A percentile compares a stretch with the other conserved stretches of the same genome.
Evolutionary conservation across 495 filamentous ascomycete genomes (phyloP).

Genomic region (Echria macrotheca): DNA sequence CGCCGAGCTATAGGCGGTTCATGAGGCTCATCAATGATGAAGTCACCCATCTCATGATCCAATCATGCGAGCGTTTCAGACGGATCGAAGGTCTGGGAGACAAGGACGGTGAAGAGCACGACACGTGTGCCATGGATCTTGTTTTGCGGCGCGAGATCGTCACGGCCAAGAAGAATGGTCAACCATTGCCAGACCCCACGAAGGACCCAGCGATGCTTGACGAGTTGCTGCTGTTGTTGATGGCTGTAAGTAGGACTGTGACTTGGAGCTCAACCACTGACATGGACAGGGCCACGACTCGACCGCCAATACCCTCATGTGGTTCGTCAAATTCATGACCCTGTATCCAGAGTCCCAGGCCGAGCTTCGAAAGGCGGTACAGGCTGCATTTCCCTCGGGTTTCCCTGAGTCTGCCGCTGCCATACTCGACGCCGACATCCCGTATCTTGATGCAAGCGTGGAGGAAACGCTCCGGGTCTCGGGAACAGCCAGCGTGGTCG

Average conservation of each 20-base stretch:
- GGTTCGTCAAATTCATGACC: constrained; percentile 34
- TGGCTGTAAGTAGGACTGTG: constrained; percentile 13
- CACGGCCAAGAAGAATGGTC: constrained; percentile 19
- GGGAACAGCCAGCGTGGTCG: constrained; percentile 14
- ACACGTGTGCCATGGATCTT: constrained; percentile 34
- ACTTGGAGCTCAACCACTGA: neutral
- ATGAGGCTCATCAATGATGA: constrained; percentile 12
- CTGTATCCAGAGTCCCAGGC: constrained; percentile 20
- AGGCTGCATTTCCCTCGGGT: constrained; percentile 7
- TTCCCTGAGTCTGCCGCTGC: constrained; percentile 15
- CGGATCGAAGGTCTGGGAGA: constrained; percentile 11
- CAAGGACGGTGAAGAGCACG: constrained; percentile 14
- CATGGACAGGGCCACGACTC: constrained; percentile 22
- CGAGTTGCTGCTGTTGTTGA: constrained; percentile 21
- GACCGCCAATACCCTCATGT: constrained; percentile 24
- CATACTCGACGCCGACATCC: constrained; percentile 24
- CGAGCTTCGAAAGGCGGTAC: constrained; percentile 21
- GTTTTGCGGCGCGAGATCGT: constrained; percentile 26
- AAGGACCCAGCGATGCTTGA: constrained; percentile 23
- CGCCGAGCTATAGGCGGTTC: constrained; percentile 18
- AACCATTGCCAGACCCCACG: constrained; percentile 16
- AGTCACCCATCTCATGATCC: constrained; percentile 17
- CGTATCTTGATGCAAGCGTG: constrained; percentile 33
- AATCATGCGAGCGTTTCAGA: constrained; percentile 10
- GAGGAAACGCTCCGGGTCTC: constrained; percentile 32